A percentile compares a stretch with the other conserved stretches of the same genome.
These are phyloP conservation scores for Hypomontagnella monticulosa DNA, from an alignment of 495 filamentous ascomycete species.

Conservation along the genomic window DNA sequence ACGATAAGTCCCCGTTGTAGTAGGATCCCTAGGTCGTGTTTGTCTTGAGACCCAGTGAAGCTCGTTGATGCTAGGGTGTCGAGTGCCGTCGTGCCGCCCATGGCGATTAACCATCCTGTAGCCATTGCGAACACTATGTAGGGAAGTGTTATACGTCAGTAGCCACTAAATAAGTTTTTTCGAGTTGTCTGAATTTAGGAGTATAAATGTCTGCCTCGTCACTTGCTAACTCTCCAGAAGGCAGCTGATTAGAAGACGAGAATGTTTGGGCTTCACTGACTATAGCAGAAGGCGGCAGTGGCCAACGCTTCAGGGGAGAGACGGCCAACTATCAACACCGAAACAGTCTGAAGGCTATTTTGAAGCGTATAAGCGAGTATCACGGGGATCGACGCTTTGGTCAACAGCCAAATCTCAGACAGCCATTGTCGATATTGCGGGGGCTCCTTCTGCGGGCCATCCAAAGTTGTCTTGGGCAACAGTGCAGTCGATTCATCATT, in stretches of 20 bases:
- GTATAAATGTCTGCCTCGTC: no score
- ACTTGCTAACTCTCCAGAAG: no score
- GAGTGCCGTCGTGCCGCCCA: slow-evolving; percentile 91
- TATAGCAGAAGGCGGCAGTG: slow-evolving; percentile 84
- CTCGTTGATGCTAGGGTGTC: slow-evolving; percentile 87
- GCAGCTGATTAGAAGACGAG: no score
- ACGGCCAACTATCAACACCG: slow-evolving; percentile 82
- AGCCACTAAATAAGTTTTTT: background rate
- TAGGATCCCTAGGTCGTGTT: slow-evolving; percentile 82
- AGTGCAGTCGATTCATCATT: slow-evolving; percentile 59
- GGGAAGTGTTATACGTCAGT: slow-evolving; percentile 5
- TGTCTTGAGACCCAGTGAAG: slow-evolving; percentile 87
- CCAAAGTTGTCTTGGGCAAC: slow-evolving; percentile 53
- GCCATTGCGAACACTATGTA: slow-evolving; percentile 87
- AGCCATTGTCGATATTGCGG: slow-evolving; percentile 51
- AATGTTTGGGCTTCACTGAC: slow-evolving; percentile 11
- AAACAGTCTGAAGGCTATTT: slow-evolving; percentile 86
- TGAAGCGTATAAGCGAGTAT: slow-evolving; percentile 91
- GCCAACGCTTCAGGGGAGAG: slow-evolving; percentile 83
- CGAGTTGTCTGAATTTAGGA: background rate
- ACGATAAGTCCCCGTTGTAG: slow-evolving; percentile 84
- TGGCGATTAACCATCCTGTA: slow-evolving; percentile 87
- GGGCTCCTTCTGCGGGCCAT: background rate
- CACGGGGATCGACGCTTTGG: slow-evolving; percentile 78
- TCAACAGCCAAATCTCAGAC: slow-evolving; percentile 72